Evolutionary conservation across 768 basidiomycete species (phyloP).

Genomic region (Postia placenta): DNA sequence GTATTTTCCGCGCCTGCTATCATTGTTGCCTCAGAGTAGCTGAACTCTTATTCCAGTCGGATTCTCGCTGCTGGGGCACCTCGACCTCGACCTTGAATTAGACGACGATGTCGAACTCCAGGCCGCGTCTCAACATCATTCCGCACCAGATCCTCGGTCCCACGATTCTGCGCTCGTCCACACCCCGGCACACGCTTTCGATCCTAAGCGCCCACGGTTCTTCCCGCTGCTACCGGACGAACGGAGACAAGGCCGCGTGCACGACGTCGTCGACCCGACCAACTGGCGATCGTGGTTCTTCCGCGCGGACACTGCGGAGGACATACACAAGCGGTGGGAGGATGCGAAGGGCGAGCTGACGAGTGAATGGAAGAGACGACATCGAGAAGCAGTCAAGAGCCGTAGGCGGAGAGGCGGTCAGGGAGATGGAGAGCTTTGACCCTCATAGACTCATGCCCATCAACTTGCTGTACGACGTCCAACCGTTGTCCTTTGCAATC

Average conservation of each 20-base stretch:
- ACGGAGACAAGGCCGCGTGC: slow-evolving; percentile 18
- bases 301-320: slow-evolving; percentile 47
- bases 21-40: neutral
- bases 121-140: slow-evolving; percentile 11
- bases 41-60: slow-evolving; percentile 32
- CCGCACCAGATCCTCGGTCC: slow-evolving; percentile 7
- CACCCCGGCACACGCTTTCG: slow-evolving; percentile 27
- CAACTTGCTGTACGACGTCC: too few relatives aligned
- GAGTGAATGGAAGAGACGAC: slow-evolving; percentile 69
- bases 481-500: too few relatives aligned
- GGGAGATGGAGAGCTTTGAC: slow-evolving; percentile 25
- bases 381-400: slow-evolving; percentile 69
- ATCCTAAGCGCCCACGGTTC: slow-evolving; percentile 53
- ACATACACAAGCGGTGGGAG: slow-evolving; percentile 68
- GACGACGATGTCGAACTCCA: slow-evolving; percentile 46
- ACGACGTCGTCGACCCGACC: slow-evolving; percentile 44
- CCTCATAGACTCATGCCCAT: too few relatives aligned
- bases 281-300: slow-evolving; percentile 44
- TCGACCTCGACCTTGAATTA: slow-evolving; percentile 68
- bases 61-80: slow-evolving; percentile 72
- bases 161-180: slow-evolving; percentile 6
- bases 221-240: slow-evolving; percentile 41
- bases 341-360: slow-evolving; percentile 61
- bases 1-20: too few relatives aligned
- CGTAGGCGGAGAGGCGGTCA: slow-evolving; percentile 47